Evolutionary conservation across 345 rosid genomes (phyloP).

Genomic region (Trapa bicornis): DNA sequence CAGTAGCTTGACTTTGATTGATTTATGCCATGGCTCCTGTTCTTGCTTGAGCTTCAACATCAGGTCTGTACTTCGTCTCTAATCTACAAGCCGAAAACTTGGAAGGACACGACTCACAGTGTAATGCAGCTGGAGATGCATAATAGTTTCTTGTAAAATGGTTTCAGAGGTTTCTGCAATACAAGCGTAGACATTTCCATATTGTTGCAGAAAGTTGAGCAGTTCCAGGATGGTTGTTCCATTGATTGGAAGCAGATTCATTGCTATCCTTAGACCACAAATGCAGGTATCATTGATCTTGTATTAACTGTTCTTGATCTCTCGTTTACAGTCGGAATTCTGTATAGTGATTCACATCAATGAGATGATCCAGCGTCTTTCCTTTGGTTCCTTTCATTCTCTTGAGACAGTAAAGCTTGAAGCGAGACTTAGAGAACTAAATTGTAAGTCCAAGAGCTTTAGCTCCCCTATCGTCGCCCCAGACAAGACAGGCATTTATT

Average conservation of each 20-base stretch:
- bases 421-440: not conserved
- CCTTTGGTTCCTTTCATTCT: not conserved
- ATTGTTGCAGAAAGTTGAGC: conserved; percentile 23
- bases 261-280: conserved; percentile 49
- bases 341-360: too few species aligned
- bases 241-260: not conserved
- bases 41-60: conserved; percentile 47
- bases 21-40: too few species aligned
- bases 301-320: not conserved
- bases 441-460: conserved; percentile 52
- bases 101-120: not conserved
- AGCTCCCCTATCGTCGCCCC: conserved; percentile 63
- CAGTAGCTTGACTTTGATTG: not conserved
- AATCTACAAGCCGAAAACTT: not conserved
- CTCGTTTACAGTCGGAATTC: too few species aligned
- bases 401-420: not conserved
- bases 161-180: conserved; percentile 19
- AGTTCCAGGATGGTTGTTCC: not conserved
- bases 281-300: conserved; percentile 80
- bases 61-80: conserved; percentile 21
- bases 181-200: conserved; percentile 16
- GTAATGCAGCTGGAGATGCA: conserved; percentile 15
- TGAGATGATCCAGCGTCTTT: too few species aligned
- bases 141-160: conserved; percentile 16
- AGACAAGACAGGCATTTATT: conserved; percentile 52